Evolutionary conservation across 805 yeast genomes (phyloP), one percentile per base, ranked within the genome.

Genomic region (Ogataea polymorpha): DNA sequence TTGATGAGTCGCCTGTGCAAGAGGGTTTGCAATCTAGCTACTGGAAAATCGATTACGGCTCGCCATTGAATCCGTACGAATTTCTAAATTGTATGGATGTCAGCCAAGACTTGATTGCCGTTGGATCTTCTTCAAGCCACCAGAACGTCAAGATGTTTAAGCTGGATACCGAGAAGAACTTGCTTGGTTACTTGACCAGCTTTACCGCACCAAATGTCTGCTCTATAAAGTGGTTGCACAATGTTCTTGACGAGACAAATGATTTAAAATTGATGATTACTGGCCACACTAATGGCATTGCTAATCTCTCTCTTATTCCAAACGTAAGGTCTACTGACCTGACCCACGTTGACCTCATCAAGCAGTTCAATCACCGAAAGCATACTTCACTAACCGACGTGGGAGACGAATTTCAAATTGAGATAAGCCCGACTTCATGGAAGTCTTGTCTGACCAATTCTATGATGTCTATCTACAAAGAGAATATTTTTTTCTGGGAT

Each of bases 401-500:
- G 12, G 48, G 53, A 3, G 45, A 48, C 46, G 67, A 55, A 30
- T 54, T 59, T 28, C 55, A 64, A 36, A 43, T 76, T 12, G 65
- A 59, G 13, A 51, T 71, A 12, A 59, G 76, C 0, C 62, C 68
- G 18, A 44, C 56, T 11, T 44, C 52, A n/a, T 75, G 80, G 79
- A 51, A 36, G 13, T 49, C 67, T 2, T 69, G 74, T 33, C 61
- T 67, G 10, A 53, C 61, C 21, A 68, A 76, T 16, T 68, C 77
- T 3, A 60, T 88, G 39, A 61, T 84, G 21, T 70, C 95, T 0
- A 58, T 80, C 6, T 86, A 83, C 57, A 79, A 79, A 42, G 82
- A 83, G 45, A 77, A 82, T 42, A 50, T 90, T 11, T 89, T 86
- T 56, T 62, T 82, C 36, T 89, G 96, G 91, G 89, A 89, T 44